Percentiles rank a stretch among this genome's conserved stretches.
These are phyloP conservation scores for Primulina huaijiensis DNA, from an alignment of 257 asterid genomes.

Conservation along the genomic window DNA sequence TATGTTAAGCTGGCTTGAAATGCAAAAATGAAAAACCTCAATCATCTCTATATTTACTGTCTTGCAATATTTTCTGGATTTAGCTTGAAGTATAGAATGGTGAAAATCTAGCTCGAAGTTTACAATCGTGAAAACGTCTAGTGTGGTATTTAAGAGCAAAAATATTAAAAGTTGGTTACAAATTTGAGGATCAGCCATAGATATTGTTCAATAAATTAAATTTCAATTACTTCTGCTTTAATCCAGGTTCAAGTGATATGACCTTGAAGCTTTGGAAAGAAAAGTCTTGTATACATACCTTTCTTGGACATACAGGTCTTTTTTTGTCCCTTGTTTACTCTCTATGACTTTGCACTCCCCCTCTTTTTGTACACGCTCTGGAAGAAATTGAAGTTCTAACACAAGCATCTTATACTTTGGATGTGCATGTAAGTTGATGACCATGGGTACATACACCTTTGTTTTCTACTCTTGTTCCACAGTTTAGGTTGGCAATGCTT, in stretches of 20 bases:
- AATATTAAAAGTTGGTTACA: background rate
- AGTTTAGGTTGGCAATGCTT: background rate
- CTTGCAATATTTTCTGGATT: background rate
- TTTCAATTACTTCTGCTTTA: constrained; percentile 28
- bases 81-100: background rate
- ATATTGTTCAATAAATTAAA: constrained; percentile 15
- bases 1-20: background rate
- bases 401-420: constrained; percentile 1
- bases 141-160: background rate
- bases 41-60: background rate
- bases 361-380: constrained; percentile 2
- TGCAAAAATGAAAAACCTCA: background rate
- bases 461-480: constrained; percentile 9
- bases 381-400: background rate
- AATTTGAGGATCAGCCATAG: constrained; percentile 1
- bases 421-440: background rate
- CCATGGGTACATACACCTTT: constrained; percentile 6
- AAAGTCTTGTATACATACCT: constrained; percentile 63
- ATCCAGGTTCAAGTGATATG: constrained; percentile 88
- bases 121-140: background rate
- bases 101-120: background rate
- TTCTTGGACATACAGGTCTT: constrained; percentile 86
- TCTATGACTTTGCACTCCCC: constrained; percentile 5
- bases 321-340: constrained; percentile 8
- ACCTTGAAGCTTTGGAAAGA: constrained; percentile 95